These are phyloP conservation scores for Phytopythium kandeliae DNA, from an alignment of 352 stramenopile species.

Conservation along the genomic window DNA sequence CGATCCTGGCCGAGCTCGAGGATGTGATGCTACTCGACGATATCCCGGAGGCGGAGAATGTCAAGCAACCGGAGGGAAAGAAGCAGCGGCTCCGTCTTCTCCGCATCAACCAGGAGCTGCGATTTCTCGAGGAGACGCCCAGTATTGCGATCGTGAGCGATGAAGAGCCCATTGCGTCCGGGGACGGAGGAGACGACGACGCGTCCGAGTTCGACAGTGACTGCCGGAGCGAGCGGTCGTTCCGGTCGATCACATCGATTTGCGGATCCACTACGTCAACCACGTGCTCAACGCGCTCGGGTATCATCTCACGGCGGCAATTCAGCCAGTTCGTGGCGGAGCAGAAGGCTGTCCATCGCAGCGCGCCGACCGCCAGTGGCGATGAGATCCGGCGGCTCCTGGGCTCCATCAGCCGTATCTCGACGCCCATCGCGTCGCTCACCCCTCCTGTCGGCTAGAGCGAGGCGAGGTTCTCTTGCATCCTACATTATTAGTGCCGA, in stretches of 20 bases:
- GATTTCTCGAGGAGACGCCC: slow-evolving; percentile 41
- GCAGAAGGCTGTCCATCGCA: slow-evolving; percentile 24
- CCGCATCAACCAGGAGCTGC: slow-evolving; percentile 51
- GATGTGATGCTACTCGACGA: slow-evolving; percentile 23
- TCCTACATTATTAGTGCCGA: not conserved
- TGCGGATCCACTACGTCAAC: slow-evolving; percentile 16
- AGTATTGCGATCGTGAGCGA: slow-evolving; percentile 39
- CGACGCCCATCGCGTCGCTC: not conserved
- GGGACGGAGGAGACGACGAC: slow-evolving; percentile 15
- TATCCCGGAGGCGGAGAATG: slow-evolving; percentile 34
- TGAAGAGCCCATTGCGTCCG: slow-evolving; percentile 17
- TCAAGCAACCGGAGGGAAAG: slow-evolving; percentile 20
- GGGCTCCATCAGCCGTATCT: slow-evolving; percentile 22
- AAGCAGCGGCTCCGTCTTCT: slow-evolving; percentile 20
- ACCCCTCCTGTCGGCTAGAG: slow-evolving; percentile 3
- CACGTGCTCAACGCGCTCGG: slow-evolving; percentile 42
- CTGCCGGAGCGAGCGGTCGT: slow-evolving; percentile 44
- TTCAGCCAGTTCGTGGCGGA: slow-evolving; percentile 43
- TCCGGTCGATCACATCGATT: slow-evolving; percentile 23
- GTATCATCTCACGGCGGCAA: slow-evolving; percentile 47
- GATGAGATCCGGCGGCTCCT: slow-evolving; percentile 44
- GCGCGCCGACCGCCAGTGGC: slow-evolving; percentile 25
- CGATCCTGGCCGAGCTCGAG: slow-evolving; percentile 21
- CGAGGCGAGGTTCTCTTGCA: not conserved
- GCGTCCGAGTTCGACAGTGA: slow-evolving; percentile 13